Conservation (phyloP, 2,329 filamentous ascomycete species). For the Penicillium occitanis region DNA sequence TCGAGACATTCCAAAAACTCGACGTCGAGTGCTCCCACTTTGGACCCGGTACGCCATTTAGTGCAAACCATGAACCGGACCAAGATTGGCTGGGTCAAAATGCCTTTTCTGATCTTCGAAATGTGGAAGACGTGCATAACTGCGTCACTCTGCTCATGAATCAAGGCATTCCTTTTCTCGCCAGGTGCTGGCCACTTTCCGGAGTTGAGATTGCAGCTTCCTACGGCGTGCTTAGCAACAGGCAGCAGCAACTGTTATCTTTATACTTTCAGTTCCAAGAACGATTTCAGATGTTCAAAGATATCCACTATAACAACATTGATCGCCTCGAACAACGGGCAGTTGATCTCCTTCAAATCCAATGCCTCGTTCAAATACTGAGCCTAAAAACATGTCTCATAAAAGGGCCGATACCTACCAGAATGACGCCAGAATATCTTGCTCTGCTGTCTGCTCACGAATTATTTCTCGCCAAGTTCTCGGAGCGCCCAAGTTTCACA, state of each 20-base stretch:
- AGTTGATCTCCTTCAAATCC: not conserved
- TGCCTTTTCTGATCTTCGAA: not conserved
- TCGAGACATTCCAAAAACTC: not conserved
- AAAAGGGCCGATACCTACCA: not conserved
- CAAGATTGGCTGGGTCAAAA: not conserved
- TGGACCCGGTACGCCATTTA: not conserved
- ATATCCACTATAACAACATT: not conserved
- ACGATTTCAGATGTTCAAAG: not conserved
- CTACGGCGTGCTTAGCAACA: not conserved
- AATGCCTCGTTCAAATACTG: not conserved
- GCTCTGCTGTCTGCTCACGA: not conserved
- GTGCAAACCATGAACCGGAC: not conserved
- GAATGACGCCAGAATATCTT: not conserved
- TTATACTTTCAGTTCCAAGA: not conserved
- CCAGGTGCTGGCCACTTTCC: conserved; percentile 3
- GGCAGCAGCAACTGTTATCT: not conserved
- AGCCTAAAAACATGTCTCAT: not conserved
- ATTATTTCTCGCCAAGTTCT: not conserved
- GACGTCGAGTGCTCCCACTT: not conserved
- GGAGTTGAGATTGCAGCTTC: not conserved
- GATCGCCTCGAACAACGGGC: not conserved
- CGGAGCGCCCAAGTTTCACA: conserved; percentile 5
- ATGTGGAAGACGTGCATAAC: not conserved
- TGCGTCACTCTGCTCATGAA: not conserved
- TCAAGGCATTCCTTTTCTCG: not conserved